Base-by-base conservation (phyloP, 441 rosid species). In the Jatropha podagrica region DNA sequence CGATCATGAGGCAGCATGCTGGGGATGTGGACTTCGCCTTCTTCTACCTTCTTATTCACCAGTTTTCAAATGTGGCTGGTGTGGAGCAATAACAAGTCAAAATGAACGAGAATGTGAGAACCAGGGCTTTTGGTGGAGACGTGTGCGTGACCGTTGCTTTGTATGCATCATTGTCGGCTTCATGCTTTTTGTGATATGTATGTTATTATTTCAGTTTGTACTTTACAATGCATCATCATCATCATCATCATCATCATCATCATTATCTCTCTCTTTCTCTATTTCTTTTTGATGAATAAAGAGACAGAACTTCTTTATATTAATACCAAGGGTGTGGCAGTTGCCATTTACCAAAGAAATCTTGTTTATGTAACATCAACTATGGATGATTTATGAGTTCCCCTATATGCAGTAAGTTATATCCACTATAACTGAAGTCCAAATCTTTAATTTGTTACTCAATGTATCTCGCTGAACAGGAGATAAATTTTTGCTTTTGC, bases 1-100 rank as follows among this genome's bases (percentile, higher is more conserved):
- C 79, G 92, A 86, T 69, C 78, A 78, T 73, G 98, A 90, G 82
- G 81, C 88, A 69, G 58, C 78, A 37, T 93, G 99, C 77, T 93
- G 98, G 98, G 99, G 99, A 15, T 95, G 99, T 80, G 99, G 98
- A 75, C 74, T 93, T 46, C 89, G 83, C 64, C 91, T 89, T 66
- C 85, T 89, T 82, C 93, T 91, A 77, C 95, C 96, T n/a, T 82
- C 97, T 48, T 81, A 85, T 18, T 76, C 93, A 0, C 90, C 90
- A 69, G 65, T 89, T 84, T 93, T 95, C 76, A 93, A 92, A 81
- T 95, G 98, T 69, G 94, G 94, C 48, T 95, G 98, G 99, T 95
- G 99, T 84, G 99, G 98, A 79, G 99, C 99, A 54, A 83, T 95
- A 75, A 91, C 99, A 9, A 85, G 83, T 79, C 88, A 84, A 73